Evolutionary conservation across 768 basidiomycete species (phyloP), one percentile per base, ranked within the genome.

Genomic region (Lactarius psammicola): DNA sequence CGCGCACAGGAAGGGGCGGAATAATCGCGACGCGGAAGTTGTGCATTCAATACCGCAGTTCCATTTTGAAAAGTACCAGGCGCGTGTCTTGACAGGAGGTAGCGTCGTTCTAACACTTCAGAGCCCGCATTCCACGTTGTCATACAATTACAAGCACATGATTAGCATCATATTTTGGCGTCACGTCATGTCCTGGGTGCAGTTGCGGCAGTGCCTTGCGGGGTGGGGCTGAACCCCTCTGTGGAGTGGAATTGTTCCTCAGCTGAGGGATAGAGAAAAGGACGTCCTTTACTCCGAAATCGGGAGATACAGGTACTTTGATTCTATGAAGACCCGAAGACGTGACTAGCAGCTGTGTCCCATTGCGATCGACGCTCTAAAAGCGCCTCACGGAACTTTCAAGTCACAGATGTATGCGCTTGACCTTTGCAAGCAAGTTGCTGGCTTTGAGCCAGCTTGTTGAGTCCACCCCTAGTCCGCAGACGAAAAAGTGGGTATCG

Each of bases 401-500:
- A 66, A 38, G 51, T 44, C n/a, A 65, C 40, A 65, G 33, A 65
- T 15, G 18, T 31, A 46, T 10, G 31, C 18, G 10, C 31, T 17
- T 18, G 28, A 10, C 8, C 23, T 18, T 31, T 28, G 15, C 28
- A 23, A 34, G 15, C 28, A 23, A 34, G 56, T 38, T 42, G 49
- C 4, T 26, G 17, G 49, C 28, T 26, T 26, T 9, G 49, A 51
- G 49, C 23, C 26, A 51, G 26, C 46, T 44, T n/a, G 42, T 9
- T 44, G 42, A n/a, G 42, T n/a, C 20, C 8, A 0, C 23, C 51
- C 23, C 15, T 18, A 13, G 54, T 31, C 30, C 17, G 13, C 54
- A 55, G 30, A 31, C 30, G 9, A 33, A 23, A 4, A 49, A 13
- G 46, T 13, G 28, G 53, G 20, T 33, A 63, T 57, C 62, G 42